Conservation (phyloP, 2,329 filamentous ascomycete genomes). For the Pyrenophora seminiperda region DNA sequence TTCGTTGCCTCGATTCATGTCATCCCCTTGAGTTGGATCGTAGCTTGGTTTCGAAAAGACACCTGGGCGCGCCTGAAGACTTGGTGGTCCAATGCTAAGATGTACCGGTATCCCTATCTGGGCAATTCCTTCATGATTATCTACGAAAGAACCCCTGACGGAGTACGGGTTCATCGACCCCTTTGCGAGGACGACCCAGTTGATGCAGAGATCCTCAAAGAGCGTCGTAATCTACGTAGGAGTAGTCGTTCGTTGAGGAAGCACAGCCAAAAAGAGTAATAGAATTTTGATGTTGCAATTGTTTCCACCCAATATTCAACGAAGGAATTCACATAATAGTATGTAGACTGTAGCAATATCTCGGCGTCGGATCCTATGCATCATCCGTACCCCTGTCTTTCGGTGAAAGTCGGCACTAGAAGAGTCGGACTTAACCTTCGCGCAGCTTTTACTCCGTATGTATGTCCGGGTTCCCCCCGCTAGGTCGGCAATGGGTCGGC, state of each 20-base stretch:
- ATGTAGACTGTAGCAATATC: no score
- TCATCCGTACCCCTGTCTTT: background rate
- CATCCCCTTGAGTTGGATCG: conserved; percentile 23
- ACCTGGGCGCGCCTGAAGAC: conserved; percentile 12
- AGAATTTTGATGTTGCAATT: no score
- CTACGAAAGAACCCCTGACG: conserved; percentile 13
- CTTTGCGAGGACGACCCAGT: conserved; percentile 1
- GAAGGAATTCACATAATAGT: no score
- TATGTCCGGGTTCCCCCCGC: no score
- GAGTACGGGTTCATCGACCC: background rate
- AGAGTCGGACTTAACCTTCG: background rate
- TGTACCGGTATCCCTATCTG: conserved; percentile 10
- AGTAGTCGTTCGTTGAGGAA: background rate
- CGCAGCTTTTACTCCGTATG: background rate
- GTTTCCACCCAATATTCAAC: no score
- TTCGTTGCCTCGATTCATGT: conserved; percentile 16
- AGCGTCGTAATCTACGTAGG: background rate
- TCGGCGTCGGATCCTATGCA: background rate
- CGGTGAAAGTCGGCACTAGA: conserved; percentile 8
- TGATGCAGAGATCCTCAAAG: conserved; percentile 1
- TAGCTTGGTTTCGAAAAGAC: conserved; percentile 22
- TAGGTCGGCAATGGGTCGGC: no score
- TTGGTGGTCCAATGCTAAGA: conserved; percentile 3
- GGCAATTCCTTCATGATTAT: conserved; percentile 17
- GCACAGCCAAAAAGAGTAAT: no score